Conservation (phyloP, 73 alveolate genomes). For the Paramecium bursaria region DNA sequence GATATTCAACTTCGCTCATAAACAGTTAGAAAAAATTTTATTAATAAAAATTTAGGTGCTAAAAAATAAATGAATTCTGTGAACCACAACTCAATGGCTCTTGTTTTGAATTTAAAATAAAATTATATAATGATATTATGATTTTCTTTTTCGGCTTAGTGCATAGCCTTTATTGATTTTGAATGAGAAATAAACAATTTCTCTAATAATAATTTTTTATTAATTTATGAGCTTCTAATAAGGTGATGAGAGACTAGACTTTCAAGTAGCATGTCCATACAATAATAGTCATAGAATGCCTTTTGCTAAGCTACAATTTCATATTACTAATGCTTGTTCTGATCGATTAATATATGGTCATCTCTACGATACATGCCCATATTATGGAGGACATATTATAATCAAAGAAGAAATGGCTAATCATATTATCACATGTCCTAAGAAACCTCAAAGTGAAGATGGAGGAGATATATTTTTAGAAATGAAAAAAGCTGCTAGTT, state of each 20-base stretch:
- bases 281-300: slow-evolving; percentile 55
- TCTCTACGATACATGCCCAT: slow-evolving; percentile 41
- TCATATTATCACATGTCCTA: slow-evolving; percentile 8
- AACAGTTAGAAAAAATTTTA: too few relatives aligned
- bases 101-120: too few relatives aligned
- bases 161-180: too few relatives aligned
- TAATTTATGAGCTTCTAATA: slow-evolving; percentile 28
- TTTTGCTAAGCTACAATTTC: slow-evolving; percentile 36
- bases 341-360: slow-evolving; percentile 29
- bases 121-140: too few relatives aligned
- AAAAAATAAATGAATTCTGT: too few relatives aligned
- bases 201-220: too few relatives aligned
- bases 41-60: too few relatives aligned
- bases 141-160: too few relatives aligned
- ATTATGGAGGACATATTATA: slow-evolving; percentile 17
- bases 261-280: slow-evolving; percentile 30
- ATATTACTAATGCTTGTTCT: slow-evolving; percentile 27
- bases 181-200: too few relatives aligned
- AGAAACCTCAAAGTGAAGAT: slow-evolving; percentile 8
- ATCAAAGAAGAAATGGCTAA: background rate
- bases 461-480: slow-evolving; percentile 24
- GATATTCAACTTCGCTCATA: too few relatives aligned
- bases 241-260: slow-evolving; percentile 29
- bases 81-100: too few relatives aligned
- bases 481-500: slow-evolving; percentile 7